These are phyloP conservation scores for Lactifluus volemus DNA, from an alignment of 768 basidiomycete species.

Conservation along the genomic window DNA sequence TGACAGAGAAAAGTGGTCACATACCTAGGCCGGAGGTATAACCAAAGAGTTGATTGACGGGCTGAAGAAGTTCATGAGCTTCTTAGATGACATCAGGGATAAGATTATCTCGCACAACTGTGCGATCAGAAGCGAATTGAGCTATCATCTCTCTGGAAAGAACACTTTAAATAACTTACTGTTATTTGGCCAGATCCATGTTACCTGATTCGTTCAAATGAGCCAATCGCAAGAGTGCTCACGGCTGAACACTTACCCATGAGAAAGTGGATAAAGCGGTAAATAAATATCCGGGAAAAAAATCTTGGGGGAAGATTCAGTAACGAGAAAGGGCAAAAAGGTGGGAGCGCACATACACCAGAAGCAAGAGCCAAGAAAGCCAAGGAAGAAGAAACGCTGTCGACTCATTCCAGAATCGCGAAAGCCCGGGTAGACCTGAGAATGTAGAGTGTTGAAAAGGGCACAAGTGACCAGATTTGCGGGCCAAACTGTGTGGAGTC, in stretches of 20 bases:
- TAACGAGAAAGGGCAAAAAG: slow-evolving; percentile 7
- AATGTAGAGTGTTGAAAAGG: slow-evolving; percentile 70
- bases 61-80: slow-evolving; percentile 8
- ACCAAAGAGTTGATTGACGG: slow-evolving; percentile 48
- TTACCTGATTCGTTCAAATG: slow-evolving; percentile 9
- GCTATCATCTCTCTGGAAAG: not conserved
- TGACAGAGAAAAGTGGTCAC: not conserved
- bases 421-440: slow-evolving; percentile 54
- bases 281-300: slow-evolving; percentile 20
- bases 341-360: slow-evolving; percentile 30
- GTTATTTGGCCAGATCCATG: slow-evolving; percentile 20
- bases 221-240: not conserved
- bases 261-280: slow-evolving; percentile 20
- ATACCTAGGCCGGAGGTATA: slow-evolving; percentile 24
- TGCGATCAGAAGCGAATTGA: not conserved
- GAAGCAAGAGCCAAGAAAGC: slow-evolving; percentile 43
- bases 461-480: slow-evolving; percentile 66
- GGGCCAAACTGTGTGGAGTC: slow-evolving; percentile 50
- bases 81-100: not conserved
- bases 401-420: slow-evolving; percentile 59
- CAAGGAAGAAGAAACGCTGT: slow-evolving; percentile 68
- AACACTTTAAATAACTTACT: slow-evolving; percentile 2
- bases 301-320: slow-evolving; percentile 21
- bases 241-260: slow-evolving; percentile 14
- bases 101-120: slow-evolving; percentile 17